Base-by-base conservation (phyloP, 1,139 yeast species). In the Taphrina communis region DNA sequence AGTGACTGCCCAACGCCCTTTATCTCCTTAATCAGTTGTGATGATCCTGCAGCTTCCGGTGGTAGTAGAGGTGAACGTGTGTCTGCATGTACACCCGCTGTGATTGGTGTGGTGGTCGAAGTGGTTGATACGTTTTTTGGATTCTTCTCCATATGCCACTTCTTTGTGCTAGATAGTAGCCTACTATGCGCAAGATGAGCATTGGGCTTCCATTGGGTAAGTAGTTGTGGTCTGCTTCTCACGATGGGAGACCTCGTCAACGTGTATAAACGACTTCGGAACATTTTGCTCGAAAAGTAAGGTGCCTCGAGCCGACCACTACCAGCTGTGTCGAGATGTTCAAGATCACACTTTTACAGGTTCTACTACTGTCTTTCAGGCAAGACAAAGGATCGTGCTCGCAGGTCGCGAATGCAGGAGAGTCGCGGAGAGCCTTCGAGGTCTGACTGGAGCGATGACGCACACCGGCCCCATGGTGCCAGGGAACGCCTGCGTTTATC, bases 51-150 rank as follows among this genome's bases (percentile, higher is more conserved):
- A 4, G 19, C 65, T 36, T 65, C 65, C 14, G 68, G 68, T 8
- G 65, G 68, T 9, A 57, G 25, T 11, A 63, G 35, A 11, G 68
- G 58, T 3, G 68, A 65, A 17, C 65, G 50, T n/a, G 42, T 50
- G 19, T 65, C 68, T 19, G 68, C 68, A 39, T 65, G 63, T 4
- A 57, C 61, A 9, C 68, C 68, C 7, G 68, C 57, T 12, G 63
- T 57, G 41, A 65, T 63, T 14, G 67, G 67, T 9, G 67, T 63
- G 7, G 67, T 63, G 19, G 67, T 63, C 9, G 67, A 63, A n/a
- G 67, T 63, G 14, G 60, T 42, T 25, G 67, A 31, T 46, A 63
- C 67, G 21, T 63, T 63, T 19, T 44, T 46, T 12, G 60, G 61
- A 55, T 63, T 31, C 14, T 38, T 56, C 53, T 58, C 41, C 39